Percentiles rank a stretch among this genome's conserved stretches.
Evolutionary conservation across 345 rosid genomes (phyloP).

Genomic region (Citrus cavaleriei): DNA sequence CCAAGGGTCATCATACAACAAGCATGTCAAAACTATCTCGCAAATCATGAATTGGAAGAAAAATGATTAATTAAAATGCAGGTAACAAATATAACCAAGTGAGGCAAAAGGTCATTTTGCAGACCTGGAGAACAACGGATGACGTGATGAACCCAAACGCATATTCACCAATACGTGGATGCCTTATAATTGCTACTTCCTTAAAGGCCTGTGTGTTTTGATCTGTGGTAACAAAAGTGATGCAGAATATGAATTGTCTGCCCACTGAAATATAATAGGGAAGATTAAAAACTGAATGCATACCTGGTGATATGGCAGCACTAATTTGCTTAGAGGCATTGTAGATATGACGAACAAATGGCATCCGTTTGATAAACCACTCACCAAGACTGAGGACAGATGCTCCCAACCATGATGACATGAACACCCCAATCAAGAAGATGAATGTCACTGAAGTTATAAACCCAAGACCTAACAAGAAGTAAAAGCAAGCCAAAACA

Average conservation of each 20-base stretch:
- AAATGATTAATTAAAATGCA: not conserved
- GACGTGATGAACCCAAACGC: conserved; percentile 98
- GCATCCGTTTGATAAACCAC: conserved; percentile 99
- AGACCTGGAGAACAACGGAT: conserved; percentile 78
- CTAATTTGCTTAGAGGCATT: conserved; percentile 98
- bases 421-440: conserved; percentile 96
- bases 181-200: conserved; percentile 96
- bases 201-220: conserved; percentile 95
- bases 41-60: not conserved
- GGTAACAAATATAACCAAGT: not conserved
- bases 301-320: conserved; percentile 97
- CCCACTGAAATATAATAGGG: conserved; percentile 1
- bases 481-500: conserved; percentile 15
- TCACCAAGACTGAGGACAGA: conserved; percentile 91
- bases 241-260: not conserved
- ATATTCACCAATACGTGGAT: conserved; percentile 97
- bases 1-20: not conserved
- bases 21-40: not conserved
- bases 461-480: conserved; percentile 82
- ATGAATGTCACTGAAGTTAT: conserved; percentile 88
- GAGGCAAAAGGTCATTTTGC: conserved; percentile 11
- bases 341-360: conserved; percentile 94
- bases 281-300: conserved; percentile 9
- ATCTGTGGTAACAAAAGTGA: conserved; percentile 46
- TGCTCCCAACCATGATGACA: conserved; percentile 99